Evolutionary conservation across 768 basidiomycete species (phyloP), one percentile per base, ranked within the genome.

Genomic region (Lactarius sanguifluus): DNA sequence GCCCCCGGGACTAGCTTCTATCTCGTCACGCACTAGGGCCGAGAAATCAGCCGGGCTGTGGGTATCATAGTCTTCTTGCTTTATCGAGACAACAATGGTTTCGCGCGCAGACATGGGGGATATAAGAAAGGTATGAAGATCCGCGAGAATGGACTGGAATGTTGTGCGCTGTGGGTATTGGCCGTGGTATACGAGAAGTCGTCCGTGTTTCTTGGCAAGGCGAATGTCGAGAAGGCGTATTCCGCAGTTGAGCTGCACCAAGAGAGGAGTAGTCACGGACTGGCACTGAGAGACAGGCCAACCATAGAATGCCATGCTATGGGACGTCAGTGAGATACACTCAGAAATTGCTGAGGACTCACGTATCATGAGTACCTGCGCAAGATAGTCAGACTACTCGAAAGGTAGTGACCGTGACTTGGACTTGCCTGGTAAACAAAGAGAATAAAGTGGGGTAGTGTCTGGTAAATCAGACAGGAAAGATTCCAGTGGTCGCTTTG

Each of bases 221-320:
- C 94, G 86, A 61, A 96, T 80, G 71, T 96, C 94, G 38, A 96
- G 73, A 57, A 92, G 83, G 5, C 94, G 87, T 65, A 95, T 89
- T 7, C 94, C 95, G 18, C 85, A 84, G 15, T 79, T 77, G 12
- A 98, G 81, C 76, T 98, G 95, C 23, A 79, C 77, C 34, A 77
- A 77, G 30, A 96, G 83, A 0, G 87, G 84, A 0, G 85, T 88
- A 5, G 76, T 73, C 10, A 78, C 77, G 41, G 84, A 83, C 75
- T 97, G 94, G 73, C 95, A 98, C 74, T 96, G 93, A 0, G 91
- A 90, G 43, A 96, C 77, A 0, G 90, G 91, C 87, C 89, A 92
- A 16, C 91, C 90, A 70, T 93, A 89, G 68, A 92, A 86, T 10
- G 92, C 88, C 86, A 94, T 88, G 5, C 89, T 90, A 73, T 57